Percentiles rank a stretch among this genome's conserved stretches.
phyloP scores from a whole-genome alignment of 441 rosid species.

The Pelargonium australe region DNA sequence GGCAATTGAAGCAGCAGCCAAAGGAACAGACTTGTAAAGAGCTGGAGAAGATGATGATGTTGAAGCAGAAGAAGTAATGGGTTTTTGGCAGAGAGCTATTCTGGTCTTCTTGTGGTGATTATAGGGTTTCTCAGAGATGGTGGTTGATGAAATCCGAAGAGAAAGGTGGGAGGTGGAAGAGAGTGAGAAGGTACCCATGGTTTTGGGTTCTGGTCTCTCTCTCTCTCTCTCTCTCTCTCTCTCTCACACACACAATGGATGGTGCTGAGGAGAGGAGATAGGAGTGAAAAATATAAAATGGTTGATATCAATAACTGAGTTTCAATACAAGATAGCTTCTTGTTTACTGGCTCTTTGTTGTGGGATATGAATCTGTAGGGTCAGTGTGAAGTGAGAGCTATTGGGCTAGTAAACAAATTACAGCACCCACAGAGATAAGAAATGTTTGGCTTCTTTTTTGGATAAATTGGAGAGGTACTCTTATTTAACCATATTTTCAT shows the following conservation, averaged over 20 bases:
- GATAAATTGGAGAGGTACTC: too few species aligned
- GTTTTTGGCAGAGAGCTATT: constrained; percentile 14
- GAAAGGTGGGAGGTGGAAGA: constrained; percentile 20
- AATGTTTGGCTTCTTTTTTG: too few species aligned
- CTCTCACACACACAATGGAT: not conserved
- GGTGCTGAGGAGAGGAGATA: not conserved
- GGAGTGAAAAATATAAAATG: not conserved
- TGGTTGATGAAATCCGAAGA: constrained; percentile 16
- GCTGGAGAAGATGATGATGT: constrained; percentile 5
- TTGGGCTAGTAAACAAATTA: too few species aligned
- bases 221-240: constrained; percentile 14
- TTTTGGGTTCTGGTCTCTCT: constrained; percentile 3
- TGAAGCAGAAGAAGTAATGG: constrained; percentile 12
- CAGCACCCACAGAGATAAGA: too few species aligned
- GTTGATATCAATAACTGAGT: not conserved
- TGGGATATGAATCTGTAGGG: not conserved
- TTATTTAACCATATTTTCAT: too few species aligned
- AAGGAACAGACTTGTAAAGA: constrained; percentile 43
- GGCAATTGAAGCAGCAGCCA: constrained; percentile 55
- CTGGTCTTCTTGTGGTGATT: constrained; percentile 11
- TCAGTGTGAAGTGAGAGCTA: not conserved
- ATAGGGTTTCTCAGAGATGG: constrained; percentile 24
- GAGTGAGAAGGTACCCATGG: constrained; percentile 33
- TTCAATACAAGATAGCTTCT: not conserved
- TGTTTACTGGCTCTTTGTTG: not conserved